Conservation (phyloP, 2,329 filamentous ascomycete genomes). For the Botrytis medusae region DNA sequence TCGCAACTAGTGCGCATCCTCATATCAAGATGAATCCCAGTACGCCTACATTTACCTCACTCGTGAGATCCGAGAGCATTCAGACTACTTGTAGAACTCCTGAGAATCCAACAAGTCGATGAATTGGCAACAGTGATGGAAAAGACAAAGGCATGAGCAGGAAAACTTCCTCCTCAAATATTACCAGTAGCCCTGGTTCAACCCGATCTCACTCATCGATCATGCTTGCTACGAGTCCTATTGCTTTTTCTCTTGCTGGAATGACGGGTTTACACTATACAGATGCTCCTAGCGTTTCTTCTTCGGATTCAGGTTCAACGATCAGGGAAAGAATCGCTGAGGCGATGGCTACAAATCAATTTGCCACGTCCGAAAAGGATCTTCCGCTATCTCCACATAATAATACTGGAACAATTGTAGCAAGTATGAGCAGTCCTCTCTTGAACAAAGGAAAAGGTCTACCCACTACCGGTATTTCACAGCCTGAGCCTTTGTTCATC, state of each 20-base stretch:
- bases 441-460: background rate
- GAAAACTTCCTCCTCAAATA: background rate
- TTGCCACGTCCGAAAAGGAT: no score
- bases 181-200: background rate
- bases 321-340: background rate
- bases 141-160: accelerated
- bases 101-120: background rate
- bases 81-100: background rate
- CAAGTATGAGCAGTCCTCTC: background rate
- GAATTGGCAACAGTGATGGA: accelerated
- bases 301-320: background rate
- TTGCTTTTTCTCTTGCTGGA: background rate
- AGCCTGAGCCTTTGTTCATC: background rate
- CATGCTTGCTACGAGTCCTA: background rate
- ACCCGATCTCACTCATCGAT: background rate
- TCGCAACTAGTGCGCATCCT: background rate
- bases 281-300: no score
- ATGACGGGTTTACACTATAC: accelerated
- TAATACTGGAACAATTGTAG: background rate
- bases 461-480: background rate
- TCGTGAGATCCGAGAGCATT: no score
- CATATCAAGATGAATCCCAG: background rate
- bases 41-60: background rate
- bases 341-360: background rate
- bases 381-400: background rate